Conservation (phyloP, 768 basidiomycete species). For the Tricholoma sp. region DNA sequence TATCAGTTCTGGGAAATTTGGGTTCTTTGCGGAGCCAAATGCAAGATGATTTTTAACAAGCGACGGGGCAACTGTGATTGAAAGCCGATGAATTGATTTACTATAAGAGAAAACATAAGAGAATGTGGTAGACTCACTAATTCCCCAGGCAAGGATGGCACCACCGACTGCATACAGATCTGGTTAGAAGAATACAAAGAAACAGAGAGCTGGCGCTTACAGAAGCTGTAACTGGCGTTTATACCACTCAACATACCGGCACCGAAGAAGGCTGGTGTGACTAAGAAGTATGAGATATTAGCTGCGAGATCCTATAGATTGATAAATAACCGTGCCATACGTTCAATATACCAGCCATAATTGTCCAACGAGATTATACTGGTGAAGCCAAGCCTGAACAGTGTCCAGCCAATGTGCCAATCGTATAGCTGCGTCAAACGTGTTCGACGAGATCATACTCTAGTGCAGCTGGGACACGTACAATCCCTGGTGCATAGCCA, state of each 20-base stretch:
- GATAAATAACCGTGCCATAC: conserved; percentile 29
- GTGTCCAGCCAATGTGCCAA: conserved; percentile 61
- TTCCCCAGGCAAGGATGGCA: conserved; percentile 54
- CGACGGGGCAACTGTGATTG: conserved; percentile 40
- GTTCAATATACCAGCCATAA: conserved; percentile 52
- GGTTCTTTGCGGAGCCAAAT: conserved; percentile 31
- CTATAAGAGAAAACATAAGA: no score
- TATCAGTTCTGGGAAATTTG: conserved; percentile 35
- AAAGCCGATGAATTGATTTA: not conserved
- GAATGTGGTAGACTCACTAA: conserved; percentile 31
- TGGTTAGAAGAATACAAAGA: not conserved
- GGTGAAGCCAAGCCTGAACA: conserved; percentile 54
- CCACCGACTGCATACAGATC: conserved; percentile 37
- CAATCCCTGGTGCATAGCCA: conserved; percentile 56
- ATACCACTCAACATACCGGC: conserved; percentile 54
- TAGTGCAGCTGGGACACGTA: conserved; percentile 19
- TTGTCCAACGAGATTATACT: conserved; percentile 56
- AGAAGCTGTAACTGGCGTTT: conserved; percentile 54
- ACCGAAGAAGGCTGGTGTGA: conserved; percentile 55
- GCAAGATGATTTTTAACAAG: conserved; percentile 50
- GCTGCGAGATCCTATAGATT: not conserved
- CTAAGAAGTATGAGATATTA: conserved; percentile 13
- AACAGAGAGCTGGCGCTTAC: conserved; percentile 26
- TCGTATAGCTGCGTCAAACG: conserved; percentile 42
- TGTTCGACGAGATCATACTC: not conserved